phyloP scores from a whole-genome alignment of 2,329 filamentous ascomycete genomes.

The Cadophora sp. region DNA sequence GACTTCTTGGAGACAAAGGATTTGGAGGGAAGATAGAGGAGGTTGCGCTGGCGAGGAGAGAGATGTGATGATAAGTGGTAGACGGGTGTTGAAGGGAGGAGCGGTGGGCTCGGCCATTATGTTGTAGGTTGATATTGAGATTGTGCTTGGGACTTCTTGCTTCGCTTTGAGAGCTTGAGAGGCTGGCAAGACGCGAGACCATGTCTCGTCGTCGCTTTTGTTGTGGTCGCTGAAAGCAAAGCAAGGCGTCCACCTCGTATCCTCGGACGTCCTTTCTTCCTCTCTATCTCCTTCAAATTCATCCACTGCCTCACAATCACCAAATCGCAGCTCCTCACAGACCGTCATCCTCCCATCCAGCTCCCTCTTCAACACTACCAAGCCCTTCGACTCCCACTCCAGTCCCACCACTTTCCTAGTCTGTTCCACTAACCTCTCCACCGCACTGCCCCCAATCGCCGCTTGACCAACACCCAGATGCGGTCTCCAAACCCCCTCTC shows the following conservation, averaged over 20 bases:
- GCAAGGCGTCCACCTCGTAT: not conserved
- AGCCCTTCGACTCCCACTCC: slow-evolving; percentile 54
- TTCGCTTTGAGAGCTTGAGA: not conserved
- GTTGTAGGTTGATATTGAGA: slow-evolving; percentile 47
- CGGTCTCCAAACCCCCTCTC: slow-evolving; percentile 31
- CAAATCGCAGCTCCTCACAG: slow-evolving; percentile 27
- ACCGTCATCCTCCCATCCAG: slow-evolving; percentile 56
- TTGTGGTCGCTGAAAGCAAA: not conserved
- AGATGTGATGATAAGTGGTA: slow-evolving; percentile 46
- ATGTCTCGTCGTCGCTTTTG: not conserved
- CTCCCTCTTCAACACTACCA: slow-evolving; percentile 62
- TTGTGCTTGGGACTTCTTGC: not conserved
- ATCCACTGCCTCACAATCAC: not conserved
- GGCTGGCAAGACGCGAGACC: not conserved
- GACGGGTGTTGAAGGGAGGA: slow-evolving; percentile 46
- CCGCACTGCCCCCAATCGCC: slow-evolving; percentile 50
- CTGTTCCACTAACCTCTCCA: slow-evolving; percentile 60
- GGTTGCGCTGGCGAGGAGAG: slow-evolving; percentile 42
- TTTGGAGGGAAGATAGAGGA: slow-evolving; percentile 33
- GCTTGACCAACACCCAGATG: slow-evolving; percentile 69
- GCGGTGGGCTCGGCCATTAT: slow-evolving; percentile 49
- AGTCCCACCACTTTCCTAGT: slow-evolving; percentile 54
- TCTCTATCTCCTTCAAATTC: not conserved
- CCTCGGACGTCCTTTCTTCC: not conserved
- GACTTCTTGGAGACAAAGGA: slow-evolving; percentile 64